phyloP scores from a whole-genome alignment of 768 basidiomycete species.

The Trametopsis cervina region DNA sequence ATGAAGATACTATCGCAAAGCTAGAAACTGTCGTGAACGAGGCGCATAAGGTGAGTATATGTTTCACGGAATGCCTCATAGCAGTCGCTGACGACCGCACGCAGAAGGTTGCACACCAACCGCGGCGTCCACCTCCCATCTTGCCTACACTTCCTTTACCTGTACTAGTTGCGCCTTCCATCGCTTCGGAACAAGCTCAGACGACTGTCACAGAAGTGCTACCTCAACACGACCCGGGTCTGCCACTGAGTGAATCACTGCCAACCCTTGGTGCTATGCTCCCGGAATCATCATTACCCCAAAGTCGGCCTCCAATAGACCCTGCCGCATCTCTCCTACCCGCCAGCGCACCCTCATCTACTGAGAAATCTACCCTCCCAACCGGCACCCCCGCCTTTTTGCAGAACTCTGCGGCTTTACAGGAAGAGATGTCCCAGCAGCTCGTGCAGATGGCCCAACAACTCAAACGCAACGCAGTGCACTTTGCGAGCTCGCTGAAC shows the following conservation, averaged over 20 bases:
- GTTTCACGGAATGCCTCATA: too few species aligned
- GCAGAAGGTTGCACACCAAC: conserved; percentile 37
- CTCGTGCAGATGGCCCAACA: conserved; percentile 84
- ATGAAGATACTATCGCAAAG: conserved; percentile 42
- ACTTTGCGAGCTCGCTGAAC: conserved; percentile 67
- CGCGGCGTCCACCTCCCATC: conserved; percentile 37
- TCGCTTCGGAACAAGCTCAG: not conserved
- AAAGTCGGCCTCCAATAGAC: conserved; percentile 13
- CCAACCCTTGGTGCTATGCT: too few species aligned
- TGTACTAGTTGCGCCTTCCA: conserved; percentile 4
- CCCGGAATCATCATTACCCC: too few species aligned
- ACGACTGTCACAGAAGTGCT: too few species aligned
- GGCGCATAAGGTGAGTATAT: conserved; percentile 41
- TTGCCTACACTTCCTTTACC: conserved; percentile 51
- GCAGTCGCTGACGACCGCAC: not conserved
- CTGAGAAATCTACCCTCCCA: conserved; percentile 3
- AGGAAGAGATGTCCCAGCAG: conserved; percentile 68
- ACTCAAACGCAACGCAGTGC: conserved; percentile 74
- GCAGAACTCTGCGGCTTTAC: conserved; percentile 54
- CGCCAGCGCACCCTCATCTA: conserved; percentile 21
- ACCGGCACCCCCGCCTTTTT: conserved; percentile 31
- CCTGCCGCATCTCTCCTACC: conserved; percentile 24
- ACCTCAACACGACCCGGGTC: too few species aligned
- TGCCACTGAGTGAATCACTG: too few species aligned
- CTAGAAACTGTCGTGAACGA: conserved; percentile 47